Base-by-base conservation (phyloP, 495 filamentous ascomycete species). In the Talaromyces stipitatus region DNA sequence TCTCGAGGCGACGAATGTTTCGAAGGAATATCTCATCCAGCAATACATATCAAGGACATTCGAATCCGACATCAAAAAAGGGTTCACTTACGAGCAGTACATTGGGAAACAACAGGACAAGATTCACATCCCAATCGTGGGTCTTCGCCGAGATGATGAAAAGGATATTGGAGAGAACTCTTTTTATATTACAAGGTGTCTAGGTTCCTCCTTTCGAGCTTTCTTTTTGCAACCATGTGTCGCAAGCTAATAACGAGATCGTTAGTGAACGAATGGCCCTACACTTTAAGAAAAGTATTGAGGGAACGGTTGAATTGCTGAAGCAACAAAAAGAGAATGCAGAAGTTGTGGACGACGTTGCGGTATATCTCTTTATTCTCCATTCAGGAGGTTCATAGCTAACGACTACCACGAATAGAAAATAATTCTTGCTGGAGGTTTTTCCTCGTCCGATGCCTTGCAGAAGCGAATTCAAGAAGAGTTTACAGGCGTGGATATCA, bases 341-440 rank as follows among this genome's bases (percentile, higher is more conserved):
- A 11, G 45, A 48, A 18, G 18, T 0, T 3, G 23, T 5, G 3
- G 33, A 38, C 4, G 14, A 16, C 14, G 47, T 51, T 51, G 2
- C 47, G 47, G 47, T 30, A 38, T n/a, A n/a, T n/a, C 14, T 41
- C 9, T 16, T 41, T 41, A 7, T 18, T 7, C 36, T 7, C 16
- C n/a, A n/a, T 20, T 41, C 4, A 5, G 16, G n/a, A 12, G 33
- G 8, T 5, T n/a, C 1, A 6, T 41, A 18, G 8, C 30, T 54
- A 29, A 54, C 36, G 20, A 32, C 10, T 12, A 0, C 6, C 4
- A 23, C 24, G 46, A 9, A 16, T n/a, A 61, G 59, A 61, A 57
- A 33, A 51, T 57, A 0, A 32, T 57, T n/a, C 36, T 57, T 1
- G 56, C 53, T 2, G 59, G 54, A 14, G 59, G 59, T 1, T 61